Evolutionary conservation across 176 grass and related monocot genomes (phyloP).

Genomic region (Stipa capillata): DNA sequence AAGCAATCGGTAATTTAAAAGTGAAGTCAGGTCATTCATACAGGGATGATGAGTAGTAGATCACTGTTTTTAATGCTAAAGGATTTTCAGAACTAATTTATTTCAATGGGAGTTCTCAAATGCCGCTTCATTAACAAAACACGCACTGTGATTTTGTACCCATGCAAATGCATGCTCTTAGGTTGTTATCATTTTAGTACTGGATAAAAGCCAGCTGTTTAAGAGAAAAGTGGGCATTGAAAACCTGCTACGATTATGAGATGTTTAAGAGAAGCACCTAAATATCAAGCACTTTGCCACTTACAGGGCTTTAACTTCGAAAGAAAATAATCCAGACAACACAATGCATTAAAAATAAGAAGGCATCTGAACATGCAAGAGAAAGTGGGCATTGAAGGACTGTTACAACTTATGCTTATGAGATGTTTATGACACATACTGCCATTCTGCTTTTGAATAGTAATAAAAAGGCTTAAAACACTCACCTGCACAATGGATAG

Average conservation of each 20-base stretch:
- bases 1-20: background rate
- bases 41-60: background rate
- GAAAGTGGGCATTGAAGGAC: background rate
- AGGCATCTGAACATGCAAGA: background rate
- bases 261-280: background rate
- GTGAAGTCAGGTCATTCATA: background rate
- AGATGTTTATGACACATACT: background rate
- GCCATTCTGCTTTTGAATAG: background rate
- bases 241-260: background rate
- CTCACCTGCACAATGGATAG: conserved; percentile 93
- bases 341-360: background rate
- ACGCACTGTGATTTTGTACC: background rate
- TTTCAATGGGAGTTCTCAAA: background rate
- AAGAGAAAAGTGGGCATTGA: background rate
- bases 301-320: background rate
- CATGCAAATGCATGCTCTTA: background rate
- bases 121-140: background rate
- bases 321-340: background rate
- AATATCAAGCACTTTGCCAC: background rate
- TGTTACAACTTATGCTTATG: background rate
- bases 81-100: background rate
- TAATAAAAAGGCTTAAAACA: background rate
- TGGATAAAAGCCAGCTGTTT: background rate
- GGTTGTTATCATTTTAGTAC: background rate
- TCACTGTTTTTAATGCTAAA: background rate